A percentile compares a stretch with the other conserved stretches of the same genome.
phyloP scores from a whole-genome alignment of 2,329 filamentous ascomycete genomes.

The Xylariaceae sp. region DNA sequence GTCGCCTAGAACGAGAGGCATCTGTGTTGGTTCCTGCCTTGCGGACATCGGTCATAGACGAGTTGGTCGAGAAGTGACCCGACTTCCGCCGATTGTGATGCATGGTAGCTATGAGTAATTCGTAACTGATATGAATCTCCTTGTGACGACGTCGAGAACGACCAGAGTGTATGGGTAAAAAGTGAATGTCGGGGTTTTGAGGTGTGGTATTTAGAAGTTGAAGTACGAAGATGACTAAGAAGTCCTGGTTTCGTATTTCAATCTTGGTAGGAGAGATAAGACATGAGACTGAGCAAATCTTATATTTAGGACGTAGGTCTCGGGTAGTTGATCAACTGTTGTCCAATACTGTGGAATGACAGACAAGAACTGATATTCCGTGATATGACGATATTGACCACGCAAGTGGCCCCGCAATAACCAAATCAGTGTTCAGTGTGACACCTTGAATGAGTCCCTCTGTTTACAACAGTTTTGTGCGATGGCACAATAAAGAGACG shows the following conservation, averaged over 20 bases:
- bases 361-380: constrained; percentile 17
- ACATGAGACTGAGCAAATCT: neutral
- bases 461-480: constrained; percentile 8
- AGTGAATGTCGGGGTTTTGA: constrained; percentile 19
- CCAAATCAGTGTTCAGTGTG: constrained; percentile 13
- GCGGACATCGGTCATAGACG: constrained; percentile 55
- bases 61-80: constrained; percentile 51
- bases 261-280: neutral
- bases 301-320: neutral
- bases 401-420: constrained; percentile 22
- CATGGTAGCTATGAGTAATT: constrained; percentile 40
- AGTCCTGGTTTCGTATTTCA: neutral
- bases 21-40: constrained; percentile 48
- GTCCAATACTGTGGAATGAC: constrained; percentile 23
- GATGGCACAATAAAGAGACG: constrained; percentile 10
- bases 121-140: too few relatives aligned
- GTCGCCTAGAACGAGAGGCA: constrained; percentile 47
- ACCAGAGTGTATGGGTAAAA: constrained; percentile 5
- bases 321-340: constrained; percentile 3
- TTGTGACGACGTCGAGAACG: too few relatives aligned
- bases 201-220: constrained; percentile 1
- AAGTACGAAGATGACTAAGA: neutral
- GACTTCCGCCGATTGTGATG: constrained; percentile 58
- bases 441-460: constrained; percentile 16
- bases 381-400: constrained; percentile 28